Evolutionary conservation across 2,329 filamentous ascomycete species (phyloP).

Genomic region (Verticillium dahliae): DNA sequence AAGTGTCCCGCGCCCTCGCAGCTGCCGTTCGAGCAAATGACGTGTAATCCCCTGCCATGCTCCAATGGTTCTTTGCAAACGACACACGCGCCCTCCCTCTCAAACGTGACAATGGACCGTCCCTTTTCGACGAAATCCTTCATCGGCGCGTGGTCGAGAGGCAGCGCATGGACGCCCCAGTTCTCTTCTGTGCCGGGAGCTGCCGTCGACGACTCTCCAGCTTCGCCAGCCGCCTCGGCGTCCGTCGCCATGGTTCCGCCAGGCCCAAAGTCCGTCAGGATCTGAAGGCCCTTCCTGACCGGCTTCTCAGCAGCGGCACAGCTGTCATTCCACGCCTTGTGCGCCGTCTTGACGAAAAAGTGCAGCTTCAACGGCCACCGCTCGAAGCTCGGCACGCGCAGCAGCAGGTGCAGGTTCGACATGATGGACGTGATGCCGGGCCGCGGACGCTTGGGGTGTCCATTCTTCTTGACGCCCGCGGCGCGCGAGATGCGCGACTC

Average conservation of each 20-base stretch:
- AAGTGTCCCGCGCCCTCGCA: conserved; percentile 55
- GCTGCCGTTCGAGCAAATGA: conserved; percentile 44
- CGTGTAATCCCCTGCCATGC: conserved; percentile 44
- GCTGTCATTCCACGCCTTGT: conserved; percentile 60
- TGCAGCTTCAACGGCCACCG: conserved; percentile 77
- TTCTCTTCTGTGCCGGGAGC: conserved; percentile 2
- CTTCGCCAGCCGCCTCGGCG: background rate
- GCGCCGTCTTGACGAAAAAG: conserved; percentile 69
- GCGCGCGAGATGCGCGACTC: conserved; percentile 51
- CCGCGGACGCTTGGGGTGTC: conserved; percentile 49
- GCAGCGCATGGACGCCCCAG: conserved; percentile 47
- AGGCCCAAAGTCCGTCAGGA: conserved; percentile 49
- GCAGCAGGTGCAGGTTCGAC: conserved; percentile 73
- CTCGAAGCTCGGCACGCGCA: conserved; percentile 72
- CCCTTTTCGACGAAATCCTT: conserved; percentile 50
- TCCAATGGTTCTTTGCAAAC: conserved; percentile 41
- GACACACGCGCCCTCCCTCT: conserved; percentile 48
- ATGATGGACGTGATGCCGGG: conserved; percentile 62
- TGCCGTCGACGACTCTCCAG: conserved; percentile 1
- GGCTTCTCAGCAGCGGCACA: conserved; percentile 39
- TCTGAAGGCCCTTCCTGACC: conserved; percentile 39
- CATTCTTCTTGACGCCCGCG: conserved; percentile 43
- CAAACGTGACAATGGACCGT: conserved; percentile 46
- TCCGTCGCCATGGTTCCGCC: background rate
- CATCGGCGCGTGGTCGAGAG: conserved; percentile 47